Evolutionary conservation across 2,329 filamentous ascomycete genomes (phyloP), one percentile per base, ranked within the genome.

Genomic region (Ramularia collo-cygni): DNA sequence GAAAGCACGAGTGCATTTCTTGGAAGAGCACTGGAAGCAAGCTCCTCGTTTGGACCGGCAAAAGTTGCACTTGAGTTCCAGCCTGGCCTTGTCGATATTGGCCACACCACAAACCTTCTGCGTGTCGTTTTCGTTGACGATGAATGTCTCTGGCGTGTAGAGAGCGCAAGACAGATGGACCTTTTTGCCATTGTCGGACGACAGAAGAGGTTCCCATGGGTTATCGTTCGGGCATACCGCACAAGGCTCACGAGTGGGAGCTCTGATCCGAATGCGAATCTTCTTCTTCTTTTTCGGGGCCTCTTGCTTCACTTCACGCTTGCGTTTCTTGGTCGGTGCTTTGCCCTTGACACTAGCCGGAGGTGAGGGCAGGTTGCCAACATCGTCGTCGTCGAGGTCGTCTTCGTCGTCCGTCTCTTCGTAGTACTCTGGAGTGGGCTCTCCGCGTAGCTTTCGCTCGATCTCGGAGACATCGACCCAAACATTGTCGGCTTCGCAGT

Each of bases 391-490:
- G 16, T 74, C 73, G 3, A 59, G 46, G 2, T 80, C 76, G 8
- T 76, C 72, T 14, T 85, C 78, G 9, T 84, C 80, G 27, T 85
- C 82, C 0, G 81, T 84, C 52, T 87, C 82, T 58, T 89, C 84
- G 53, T 85, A 85, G 52, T 88, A 86, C 4, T 86, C 86, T 42
- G 85, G 82, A 3, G 79, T 82, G 3, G 76, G 71, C 60, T 96
- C 89, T 30, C 92, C 92, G 37, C 89, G 79, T 33, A 96, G 67
- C 62, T 93, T 95, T 46, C 92, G 85, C 65, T 98, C 88, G 42
- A 98, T 93, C 56, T 95, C 92, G 43, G 86, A 81, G 3, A 96
- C 88, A 58, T 98, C 89, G 38, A 98, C 88, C 89, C 93, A 98
- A 3, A 98, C 92, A 56, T 90, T 96, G 68, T 98, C 92, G 44